Conservation (phyloP, 2,329 filamentous ascomycete species). For the Verticillium klebahnii region DNA sequence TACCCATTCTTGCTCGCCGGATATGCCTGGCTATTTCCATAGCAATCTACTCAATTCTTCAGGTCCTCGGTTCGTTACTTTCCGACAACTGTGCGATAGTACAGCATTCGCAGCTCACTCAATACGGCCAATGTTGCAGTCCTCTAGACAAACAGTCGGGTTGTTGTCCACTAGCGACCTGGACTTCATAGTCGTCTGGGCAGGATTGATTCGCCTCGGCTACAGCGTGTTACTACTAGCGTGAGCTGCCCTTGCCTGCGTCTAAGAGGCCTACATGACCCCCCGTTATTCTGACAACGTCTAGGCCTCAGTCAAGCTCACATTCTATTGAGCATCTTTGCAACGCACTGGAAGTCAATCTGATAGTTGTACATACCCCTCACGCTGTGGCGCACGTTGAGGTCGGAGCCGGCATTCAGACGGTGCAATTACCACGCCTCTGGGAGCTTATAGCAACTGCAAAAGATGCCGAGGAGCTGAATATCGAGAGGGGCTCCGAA, state of each 20-base stretch:
- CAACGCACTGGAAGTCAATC: conserved; percentile 31
- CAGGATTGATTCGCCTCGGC: conserved; percentile 53
- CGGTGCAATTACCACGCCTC: background rate
- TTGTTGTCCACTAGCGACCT: conserved; percentile 52
- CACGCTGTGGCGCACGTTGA: background rate
- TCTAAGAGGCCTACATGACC: background rate
- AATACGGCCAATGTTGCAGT: conserved; percentile 7
- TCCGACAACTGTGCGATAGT: conserved; percentile 21
- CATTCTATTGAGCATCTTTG: conserved; percentile 50
- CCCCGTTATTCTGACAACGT: background rate
- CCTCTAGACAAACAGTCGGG: conserved; percentile 27
- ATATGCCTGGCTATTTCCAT: background rate
- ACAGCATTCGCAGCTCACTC: conserved; percentile 27
- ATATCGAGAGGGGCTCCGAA: background rate
- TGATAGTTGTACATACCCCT: conserved; percentile 33
- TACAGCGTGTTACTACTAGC: conserved; percentile 53
- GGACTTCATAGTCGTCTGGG: conserved; percentile 55
- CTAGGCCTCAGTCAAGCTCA: conserved; percentile 36
- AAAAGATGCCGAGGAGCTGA: background rate
- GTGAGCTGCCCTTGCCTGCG: conserved; percentile 20
- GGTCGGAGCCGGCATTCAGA: background rate
- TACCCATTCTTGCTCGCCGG: background rate
- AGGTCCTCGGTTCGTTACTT: conserved; percentile 18
- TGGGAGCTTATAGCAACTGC: background rate
- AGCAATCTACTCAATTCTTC: conserved; percentile 1